Percentiles rank a stretch among this genome's conserved stretches.
Evolutionary conservation across 495 filamentous ascomycete genomes (phyloP).

Genomic region (Penicillium argentinense): DNA sequence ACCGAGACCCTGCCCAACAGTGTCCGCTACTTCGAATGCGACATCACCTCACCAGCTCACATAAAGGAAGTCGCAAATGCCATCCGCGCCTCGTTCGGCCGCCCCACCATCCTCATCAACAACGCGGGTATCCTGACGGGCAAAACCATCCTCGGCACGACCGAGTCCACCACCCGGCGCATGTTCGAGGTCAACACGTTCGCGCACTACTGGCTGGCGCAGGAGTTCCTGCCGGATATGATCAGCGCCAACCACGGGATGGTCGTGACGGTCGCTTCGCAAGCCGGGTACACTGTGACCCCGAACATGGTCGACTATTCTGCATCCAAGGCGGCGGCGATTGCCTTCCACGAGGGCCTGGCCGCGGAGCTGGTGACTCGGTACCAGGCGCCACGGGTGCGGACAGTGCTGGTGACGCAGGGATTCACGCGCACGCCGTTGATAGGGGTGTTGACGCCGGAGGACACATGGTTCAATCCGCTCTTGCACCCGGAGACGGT

Average conservation of each 20-base stretch:
- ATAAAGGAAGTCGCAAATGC: conserved; percentile 46
- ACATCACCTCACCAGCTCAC: conserved; percentile 55
- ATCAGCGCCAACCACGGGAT: conserved; percentile 66
- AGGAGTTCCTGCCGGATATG: conserved; percentile 69
- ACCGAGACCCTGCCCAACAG: conserved; percentile 52
- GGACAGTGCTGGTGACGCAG: conserved; percentile 66
- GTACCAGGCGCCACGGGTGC: conserved; percentile 63
- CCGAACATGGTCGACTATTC: conserved; percentile 70
- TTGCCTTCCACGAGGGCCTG: conserved; percentile 70
- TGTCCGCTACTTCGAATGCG: conserved; percentile 62
- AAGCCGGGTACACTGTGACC: conserved; percentile 58
- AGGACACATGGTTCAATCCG: conserved; percentile 56
- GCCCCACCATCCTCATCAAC: conserved; percentile 72
- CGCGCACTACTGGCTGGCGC: conserved; percentile 62
- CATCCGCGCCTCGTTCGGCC: conserved; percentile 57
- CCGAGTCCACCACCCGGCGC: conserved; percentile 55
- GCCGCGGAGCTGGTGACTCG: conserved; percentile 57
- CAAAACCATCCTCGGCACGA: conserved; percentile 57
- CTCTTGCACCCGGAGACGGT: conserved; percentile 61
- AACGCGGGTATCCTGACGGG: conserved; percentile 70
- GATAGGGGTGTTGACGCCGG: conserved; percentile 56
- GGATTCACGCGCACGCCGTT: conserved; percentile 62
- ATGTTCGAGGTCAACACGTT: conserved; percentile 74
- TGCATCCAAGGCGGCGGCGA: conserved; percentile 64
- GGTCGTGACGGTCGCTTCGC: conserved; percentile 69